phyloP scores from a whole-genome alignment of 108 stramenopile species.

The Nannochloropsis gaditana region DNA sequence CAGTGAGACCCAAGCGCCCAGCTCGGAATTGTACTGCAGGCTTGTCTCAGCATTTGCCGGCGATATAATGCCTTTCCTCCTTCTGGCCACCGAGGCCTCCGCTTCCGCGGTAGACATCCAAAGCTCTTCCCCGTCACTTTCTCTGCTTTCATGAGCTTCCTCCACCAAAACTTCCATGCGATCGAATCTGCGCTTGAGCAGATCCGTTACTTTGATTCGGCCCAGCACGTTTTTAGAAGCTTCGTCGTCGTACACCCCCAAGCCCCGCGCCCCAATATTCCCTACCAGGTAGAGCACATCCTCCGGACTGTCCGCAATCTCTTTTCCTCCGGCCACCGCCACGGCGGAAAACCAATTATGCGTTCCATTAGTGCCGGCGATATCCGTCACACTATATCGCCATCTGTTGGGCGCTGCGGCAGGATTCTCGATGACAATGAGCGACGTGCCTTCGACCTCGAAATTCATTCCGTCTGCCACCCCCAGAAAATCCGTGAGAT shows the following conservation, averaged over 20 bases:
- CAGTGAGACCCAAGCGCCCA: conserved; percentile 7
- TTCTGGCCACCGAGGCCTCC: background rate
- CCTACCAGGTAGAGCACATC: background rate
- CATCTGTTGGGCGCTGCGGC: background rate
- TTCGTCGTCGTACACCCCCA: background rate
- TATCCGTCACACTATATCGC: background rate
- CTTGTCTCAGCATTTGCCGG: background rate
- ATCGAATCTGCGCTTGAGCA: background rate
- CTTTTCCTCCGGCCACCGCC: background rate
- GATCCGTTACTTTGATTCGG: background rate
- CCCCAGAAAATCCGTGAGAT: background rate
- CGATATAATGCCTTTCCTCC: background rate
- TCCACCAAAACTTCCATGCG: background rate
- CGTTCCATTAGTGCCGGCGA: background rate
- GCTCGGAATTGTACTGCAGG: background rate
- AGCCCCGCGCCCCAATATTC: background rate
- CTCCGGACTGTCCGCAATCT: background rate
- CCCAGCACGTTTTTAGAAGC: background rate
- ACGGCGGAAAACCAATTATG: background rate
- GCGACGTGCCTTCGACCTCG: background rate
- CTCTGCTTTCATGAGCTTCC: background rate
- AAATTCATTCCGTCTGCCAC: conserved; percentile 9
- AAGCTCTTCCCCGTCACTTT: background rate
- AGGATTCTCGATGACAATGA: conserved; percentile 18
- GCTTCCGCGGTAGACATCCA: background rate